Evolutionary conservation across 768 basidiomycete species (phyloP), one percentile per base, ranked within the genome.

Genomic region (Termitomyces titanicus): DNA sequence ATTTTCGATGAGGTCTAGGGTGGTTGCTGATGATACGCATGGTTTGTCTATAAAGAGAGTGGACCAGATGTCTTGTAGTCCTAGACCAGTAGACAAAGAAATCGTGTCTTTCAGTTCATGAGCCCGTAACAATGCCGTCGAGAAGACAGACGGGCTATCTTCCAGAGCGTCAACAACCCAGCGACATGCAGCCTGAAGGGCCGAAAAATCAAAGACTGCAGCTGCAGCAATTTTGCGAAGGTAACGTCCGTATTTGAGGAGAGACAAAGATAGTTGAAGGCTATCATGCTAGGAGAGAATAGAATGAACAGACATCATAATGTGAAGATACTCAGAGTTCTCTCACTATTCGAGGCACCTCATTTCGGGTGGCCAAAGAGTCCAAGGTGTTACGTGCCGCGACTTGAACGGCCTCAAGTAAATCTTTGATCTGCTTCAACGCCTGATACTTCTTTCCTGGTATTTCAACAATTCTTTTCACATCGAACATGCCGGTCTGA

Each of bases 51-150:
- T 42, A 27, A 69, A 76, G 52, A 85, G 68, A 6, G 65, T 67
- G 12, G 76, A 72, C 93, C 93, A 96, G 34, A 96, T 81, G 20
- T 85, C 76, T 18, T 79, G 71, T 66, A 94, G 72, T 22, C 87
- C 89, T 24, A 83, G 74, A 4, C 95, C 94, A n/a, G 82, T 79
- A 7, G 83, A 82, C 15, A 85, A 77, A 3, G 80, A 80, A 15
- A 89, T 74, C 3, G 73, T 64, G 5, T 75, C 68, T 35, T 77
- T 72, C 3, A 95, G 71, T 6, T 63, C 61, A 31, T 70, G 54
- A 6, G 72, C 72, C 25, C 67, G 61, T n/a, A 51, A 47, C 9
- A 61, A 62, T 29, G 84, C 63, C 24, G 62, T 49, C 1, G 53
- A 39, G 47, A 82, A 79, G 3, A 55, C 40, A 3, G 68, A 49